Conservation (phyloP, 805 yeast genomes). For the Zygosaccharomyces lentus region DNA sequence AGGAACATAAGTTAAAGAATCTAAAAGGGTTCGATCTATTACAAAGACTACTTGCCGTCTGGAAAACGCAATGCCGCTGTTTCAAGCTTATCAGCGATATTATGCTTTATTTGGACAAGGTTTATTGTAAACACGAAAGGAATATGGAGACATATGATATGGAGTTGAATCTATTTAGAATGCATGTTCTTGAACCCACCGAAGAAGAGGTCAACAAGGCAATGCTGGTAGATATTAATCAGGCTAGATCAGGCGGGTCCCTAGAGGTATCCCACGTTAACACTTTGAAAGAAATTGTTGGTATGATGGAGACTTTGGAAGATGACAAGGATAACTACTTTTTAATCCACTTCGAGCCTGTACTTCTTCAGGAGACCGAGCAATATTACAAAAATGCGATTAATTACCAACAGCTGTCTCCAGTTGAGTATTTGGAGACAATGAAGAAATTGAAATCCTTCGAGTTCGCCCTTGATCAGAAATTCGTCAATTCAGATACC, state of each 20-base stretch:
- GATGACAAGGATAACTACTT: slow-evolving; percentile 57
- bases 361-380: slow-evolving; percentile 50
- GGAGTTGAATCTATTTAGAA: slow-evolving; percentile 65
- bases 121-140: slow-evolving; percentile 67
- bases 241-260: slow-evolving; percentile 49
- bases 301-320: slow-evolving; percentile 69
- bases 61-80: slow-evolving; percentile 69
- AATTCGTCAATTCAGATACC: slow-evolving; percentile 25
- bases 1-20: slow-evolving; percentile 6
- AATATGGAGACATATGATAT: slow-evolving; percentile 65
- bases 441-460: slow-evolving; percentile 51
- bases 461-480: slow-evolving; percentile 45
- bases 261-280: slow-evolving; percentile 43
- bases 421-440: slow-evolving; percentile 51
- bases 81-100: slow-evolving; percentile 82
- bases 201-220: slow-evolving; percentile 47
- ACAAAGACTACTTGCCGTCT: slow-evolving; percentile 37
- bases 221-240: slow-evolving; percentile 33
- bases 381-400: slow-evolving; percentile 51
- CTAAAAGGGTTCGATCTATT: slow-evolving; percentile 35
- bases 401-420: slow-evolving; percentile 42
- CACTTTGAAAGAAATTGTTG: slow-evolving; percentile 53
- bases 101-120: slow-evolving; percentile 80
- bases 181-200: slow-evolving; percentile 49
- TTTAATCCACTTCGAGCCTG: slow-evolving; percentile 61